Base-by-base conservation (phyloP, 2,329 filamentous ascomycete species). In the Neurospora sp. region DNA sequence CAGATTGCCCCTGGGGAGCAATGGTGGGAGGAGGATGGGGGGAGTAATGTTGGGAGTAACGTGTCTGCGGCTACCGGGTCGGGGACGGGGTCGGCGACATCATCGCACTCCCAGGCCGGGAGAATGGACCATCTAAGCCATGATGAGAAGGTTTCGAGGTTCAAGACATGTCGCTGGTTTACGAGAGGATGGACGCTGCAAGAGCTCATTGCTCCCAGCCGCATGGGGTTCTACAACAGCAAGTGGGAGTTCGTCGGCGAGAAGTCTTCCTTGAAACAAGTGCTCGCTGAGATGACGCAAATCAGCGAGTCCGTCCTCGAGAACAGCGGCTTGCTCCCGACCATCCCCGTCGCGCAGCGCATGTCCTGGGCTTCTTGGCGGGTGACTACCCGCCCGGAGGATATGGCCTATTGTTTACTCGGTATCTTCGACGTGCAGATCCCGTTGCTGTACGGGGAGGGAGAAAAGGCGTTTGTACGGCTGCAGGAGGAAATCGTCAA, bases 401-500 rank as follows among this genome's bases (percentile, higher is more conserved):
- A 73, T n/a, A 37, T 33, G 43, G 70, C 72, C 4, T 73, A 73
- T 17, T 69, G 46, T 8, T 37, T 73, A 33, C 46, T 73, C 10
- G 72, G 71, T 3, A 57, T 71, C 8, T 73, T 73, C 23, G 71
- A 68, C 12, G 52, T 73, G 38, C 68, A 70, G 19, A 73, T 73
- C 66, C 72, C 72, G n/a, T 4, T 72, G 17, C 10, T 73, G 5
- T 73, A 73, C 11, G 72, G 72, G 5, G 72, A 73, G 40, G 68
- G 69, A 8, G n/a, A 36, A 5, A 70, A 70, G 11, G 72, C 72
- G 2, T 73, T 74, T 39, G 15, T 67, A 3, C 46, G 72, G 1
- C 66, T 74, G n/a, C 72, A 73, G 33, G 66, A 71, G 33, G 71
- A 74, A 19, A 74, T 74, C 8, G 68, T 72, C 67, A 70, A 68